Evolutionary conservation across 1,139 yeast genomes (phyloP).

Genomic region (Arxiozyma bovina): DNA sequence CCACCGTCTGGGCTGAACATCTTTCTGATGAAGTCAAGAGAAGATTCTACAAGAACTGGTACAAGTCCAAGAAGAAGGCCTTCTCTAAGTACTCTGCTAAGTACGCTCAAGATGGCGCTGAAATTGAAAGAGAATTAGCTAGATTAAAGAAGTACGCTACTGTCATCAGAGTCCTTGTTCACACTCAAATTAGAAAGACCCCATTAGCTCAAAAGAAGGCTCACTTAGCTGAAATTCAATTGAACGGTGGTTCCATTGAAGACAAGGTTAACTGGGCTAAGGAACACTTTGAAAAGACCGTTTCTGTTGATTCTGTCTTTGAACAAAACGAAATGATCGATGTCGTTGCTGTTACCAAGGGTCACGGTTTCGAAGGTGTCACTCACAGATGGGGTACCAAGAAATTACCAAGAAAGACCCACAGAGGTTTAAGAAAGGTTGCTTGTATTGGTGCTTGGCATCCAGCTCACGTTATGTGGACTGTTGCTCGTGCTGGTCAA

Average conservation of each 20-base stretch:
- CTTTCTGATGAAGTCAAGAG: conserved; percentile 98
- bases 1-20: conserved; percentile 99
- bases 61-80: conserved; percentile 99
- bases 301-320: conserved; percentile 87
- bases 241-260: conserved; percentile 97
- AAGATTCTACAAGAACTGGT: conserved; percentile 99
- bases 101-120: conserved; percentile 83
- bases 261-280: conserved; percentile 99
- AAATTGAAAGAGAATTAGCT: conserved; percentile 92
- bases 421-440: conserved; percentile 99
- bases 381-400: conserved; percentile 99
- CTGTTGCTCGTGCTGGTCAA: conserved; percentile 99
- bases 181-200: conserved; percentile 99
- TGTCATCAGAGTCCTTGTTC: conserved; percentile 97
- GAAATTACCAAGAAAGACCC: conserved; percentile 99
- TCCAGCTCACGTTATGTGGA: conserved; percentile 99
- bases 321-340: conserved; percentile 99
- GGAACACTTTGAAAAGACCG: conserved; percentile 99
- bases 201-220: conserved; percentile 99
- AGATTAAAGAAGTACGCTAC: conserved; percentile 98
- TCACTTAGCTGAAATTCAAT: conserved; percentile 98
- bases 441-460: conserved; percentile 99
- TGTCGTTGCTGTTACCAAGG: conserved; percentile 98
- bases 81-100: conserved; percentile 99
- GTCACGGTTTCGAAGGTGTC: conserved; percentile 99